Percentiles rank a stretch among this genome's conserved stretches.
phyloP scores from a whole-genome alignment of 2,329 filamentous ascomycete genomes.

The Exutisphaerella laricina region DNA sequence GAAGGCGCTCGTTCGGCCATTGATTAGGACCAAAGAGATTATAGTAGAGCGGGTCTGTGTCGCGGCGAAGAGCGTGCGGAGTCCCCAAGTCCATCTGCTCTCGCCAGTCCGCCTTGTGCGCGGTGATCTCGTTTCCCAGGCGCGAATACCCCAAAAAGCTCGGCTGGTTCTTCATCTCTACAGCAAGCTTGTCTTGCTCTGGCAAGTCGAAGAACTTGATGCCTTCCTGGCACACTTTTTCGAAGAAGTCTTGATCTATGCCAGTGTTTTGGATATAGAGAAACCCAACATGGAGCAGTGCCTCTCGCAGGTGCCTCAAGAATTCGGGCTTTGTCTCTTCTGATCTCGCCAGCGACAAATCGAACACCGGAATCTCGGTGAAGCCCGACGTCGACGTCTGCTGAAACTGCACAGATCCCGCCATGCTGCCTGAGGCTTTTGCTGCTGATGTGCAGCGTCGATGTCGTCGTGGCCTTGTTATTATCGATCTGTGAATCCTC shows the following conservation, averaged over 20 bases:
- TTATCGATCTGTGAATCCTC: too few relatives aligned
- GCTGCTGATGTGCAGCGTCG: too few relatives aligned
- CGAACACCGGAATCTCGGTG: slow-evolving; percentile 69
- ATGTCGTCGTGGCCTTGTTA: too few relatives aligned
- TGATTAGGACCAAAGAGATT: slow-evolving; percentile 72
- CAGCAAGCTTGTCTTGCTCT: slow-evolving; percentile 63
- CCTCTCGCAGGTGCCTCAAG: slow-evolving; percentile 63
- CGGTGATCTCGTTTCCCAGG: slow-evolving; percentile 59
- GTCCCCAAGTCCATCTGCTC: slow-evolving; percentile 86
- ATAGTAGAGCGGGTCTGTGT: slow-evolving; percentile 62
- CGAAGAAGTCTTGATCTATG: slow-evolving; percentile 60
- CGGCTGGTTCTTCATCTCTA: slow-evolving; percentile 46
- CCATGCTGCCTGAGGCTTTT: too few relatives aligned
- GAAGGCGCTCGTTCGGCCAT: slow-evolving; percentile 61
- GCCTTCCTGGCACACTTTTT: slow-evolving; percentile 61
- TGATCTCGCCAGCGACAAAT: slow-evolving; percentile 61
- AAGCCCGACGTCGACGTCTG: slow-evolving; percentile 50
- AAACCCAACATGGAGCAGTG: slow-evolving; percentile 81
- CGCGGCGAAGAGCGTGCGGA: slow-evolving; percentile 60
- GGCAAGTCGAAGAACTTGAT: slow-evolving; percentile 72
- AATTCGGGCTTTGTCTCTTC: slow-evolving; percentile 66
- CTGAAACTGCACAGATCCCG: too few relatives aligned
- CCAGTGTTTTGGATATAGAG: slow-evolving; percentile 78
- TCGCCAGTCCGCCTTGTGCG: slow-evolving; percentile 68
- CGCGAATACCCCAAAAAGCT: slow-evolving; percentile 40